Evolutionary conservation across 2,329 filamentous ascomycete genomes (phyloP).

Genomic region (Pseudogymnoascus verrucosus): DNA sequence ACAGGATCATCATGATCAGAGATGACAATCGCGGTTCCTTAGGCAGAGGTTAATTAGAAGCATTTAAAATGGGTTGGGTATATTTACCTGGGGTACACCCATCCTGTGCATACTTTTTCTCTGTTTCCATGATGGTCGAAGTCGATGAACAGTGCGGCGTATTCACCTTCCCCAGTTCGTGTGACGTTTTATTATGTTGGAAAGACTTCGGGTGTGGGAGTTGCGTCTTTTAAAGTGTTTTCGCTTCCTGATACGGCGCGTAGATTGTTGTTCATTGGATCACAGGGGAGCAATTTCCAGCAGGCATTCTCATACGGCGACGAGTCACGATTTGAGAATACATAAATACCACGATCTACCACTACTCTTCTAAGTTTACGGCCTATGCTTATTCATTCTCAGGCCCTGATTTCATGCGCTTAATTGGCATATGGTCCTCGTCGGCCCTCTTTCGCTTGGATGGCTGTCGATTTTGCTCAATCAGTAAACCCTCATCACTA

Average conservation of each 20-base stretch:
- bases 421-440: neutral
- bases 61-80: neutral
- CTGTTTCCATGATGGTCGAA: neutral
- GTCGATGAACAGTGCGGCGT: neutral
- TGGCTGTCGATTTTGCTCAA: neutral
- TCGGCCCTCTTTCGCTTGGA: neutral
- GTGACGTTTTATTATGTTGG: neutral
- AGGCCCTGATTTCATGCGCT: neutral
- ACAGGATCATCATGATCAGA: neutral
- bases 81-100: neutral
- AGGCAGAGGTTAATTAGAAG: neutral
- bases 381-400: neutral
- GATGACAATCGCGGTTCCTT: neutral
- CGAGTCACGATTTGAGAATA: too few relatives aligned
- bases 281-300: too few relatives aligned
- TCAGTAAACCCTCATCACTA: neutral
- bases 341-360: neutral
- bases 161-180: neutral
- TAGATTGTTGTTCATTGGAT: neutral
- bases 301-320: too few relatives aligned
- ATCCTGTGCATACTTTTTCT: neutral
- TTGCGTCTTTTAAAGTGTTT: neutral
- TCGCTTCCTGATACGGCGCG: neutral
- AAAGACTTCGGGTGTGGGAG: neutral
- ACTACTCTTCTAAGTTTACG: neutral